phyloP scores from a whole-genome alignment of 148 eudicot genomes.

The Persicaria maculosa region DNA sequence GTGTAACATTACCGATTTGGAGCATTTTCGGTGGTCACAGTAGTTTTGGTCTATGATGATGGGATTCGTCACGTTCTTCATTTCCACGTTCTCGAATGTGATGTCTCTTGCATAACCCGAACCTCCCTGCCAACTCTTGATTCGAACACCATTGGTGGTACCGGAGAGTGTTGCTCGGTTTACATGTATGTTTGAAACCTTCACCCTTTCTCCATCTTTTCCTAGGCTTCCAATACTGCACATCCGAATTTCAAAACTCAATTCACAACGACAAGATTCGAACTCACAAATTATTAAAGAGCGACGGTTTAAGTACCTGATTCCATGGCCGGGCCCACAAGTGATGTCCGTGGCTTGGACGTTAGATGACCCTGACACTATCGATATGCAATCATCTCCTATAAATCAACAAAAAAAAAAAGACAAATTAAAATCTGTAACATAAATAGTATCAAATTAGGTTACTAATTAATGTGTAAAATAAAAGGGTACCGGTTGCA shows the following conservation, averaged over 20 bases:
- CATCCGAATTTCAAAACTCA: not conserved
- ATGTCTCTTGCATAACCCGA: constrained; percentile 42
- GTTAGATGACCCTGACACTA: constrained; percentile 42
- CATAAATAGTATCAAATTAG: no score
- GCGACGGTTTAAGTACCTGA: constrained; percentile 34
- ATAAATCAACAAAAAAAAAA: not conserved
- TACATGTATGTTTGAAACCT: constrained; percentile 56
- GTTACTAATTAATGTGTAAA: no score
- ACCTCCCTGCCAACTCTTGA: constrained; percentile 83
- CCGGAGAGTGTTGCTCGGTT: constrained; percentile 49
- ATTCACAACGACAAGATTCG: not conserved
- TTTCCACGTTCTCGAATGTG: constrained; percentile 25
- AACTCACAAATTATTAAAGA: no score
- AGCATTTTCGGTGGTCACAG: constrained; percentile 20
- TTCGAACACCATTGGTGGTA: constrained; percentile 68
- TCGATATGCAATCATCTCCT: constrained; percentile 87
- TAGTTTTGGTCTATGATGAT: constrained; percentile 47
- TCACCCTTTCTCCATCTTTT: constrained; percentile 34
- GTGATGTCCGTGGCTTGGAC: constrained; percentile 38
- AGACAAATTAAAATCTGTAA: not conserved
- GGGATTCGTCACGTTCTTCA: constrained; percentile 28
- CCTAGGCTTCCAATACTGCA: constrained; percentile 82
- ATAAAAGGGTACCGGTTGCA: constrained; percentile 42
- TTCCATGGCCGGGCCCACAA: constrained; percentile 93
- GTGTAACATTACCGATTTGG: constrained; percentile 4